Percentiles rank a stretch among this genome's conserved stretches.
phyloP scores from a whole-genome alignment of 331 rosid genomes.

The Telfairia occidentalis region DNA sequence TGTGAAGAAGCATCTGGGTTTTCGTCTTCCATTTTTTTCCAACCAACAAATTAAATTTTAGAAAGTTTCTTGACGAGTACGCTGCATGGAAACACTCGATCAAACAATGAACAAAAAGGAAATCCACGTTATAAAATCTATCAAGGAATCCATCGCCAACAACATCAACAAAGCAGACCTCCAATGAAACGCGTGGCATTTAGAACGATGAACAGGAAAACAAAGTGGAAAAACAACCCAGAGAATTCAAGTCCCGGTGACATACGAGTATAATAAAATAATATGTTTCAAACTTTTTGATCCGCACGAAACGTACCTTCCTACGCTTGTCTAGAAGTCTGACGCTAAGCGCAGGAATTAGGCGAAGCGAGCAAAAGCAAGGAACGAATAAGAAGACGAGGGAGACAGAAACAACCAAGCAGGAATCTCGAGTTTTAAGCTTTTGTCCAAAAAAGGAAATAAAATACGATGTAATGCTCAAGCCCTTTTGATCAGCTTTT shows the following conservation, averaged over 20 bases:
- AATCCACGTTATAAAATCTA: background rate
- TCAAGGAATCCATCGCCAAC: background rate
- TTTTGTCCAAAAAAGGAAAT: conserved; percentile 7
- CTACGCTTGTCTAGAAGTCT: background rate
- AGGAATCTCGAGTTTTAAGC: background rate
- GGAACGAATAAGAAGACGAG: conserved; percentile 3
- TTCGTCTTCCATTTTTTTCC: conserved; percentile 39
- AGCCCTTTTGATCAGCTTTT: background rate
- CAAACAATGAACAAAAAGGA: conserved; percentile 10
- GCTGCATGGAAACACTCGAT: conserved; percentile 10
- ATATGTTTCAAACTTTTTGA: background rate
- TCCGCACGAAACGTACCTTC: background rate
- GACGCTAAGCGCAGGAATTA: conserved; percentile 3
- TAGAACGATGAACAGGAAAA: background rate
- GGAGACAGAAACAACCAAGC: conserved; percentile 7
- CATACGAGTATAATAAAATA: background rate
- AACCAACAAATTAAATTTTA: background rate
- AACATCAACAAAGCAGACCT: background rate
- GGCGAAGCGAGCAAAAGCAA: conserved; percentile 1
- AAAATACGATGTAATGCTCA: conserved; percentile 5
- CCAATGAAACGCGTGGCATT: background rate
- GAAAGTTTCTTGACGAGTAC: background rate
- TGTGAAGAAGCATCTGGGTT: conserved; percentile 40
- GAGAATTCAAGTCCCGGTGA: background rate
- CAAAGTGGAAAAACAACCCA: background rate